phyloP scores from a whole-genome alignment of 1,284 basidiomycete species.

The Cryptococcus sp. region DNA sequence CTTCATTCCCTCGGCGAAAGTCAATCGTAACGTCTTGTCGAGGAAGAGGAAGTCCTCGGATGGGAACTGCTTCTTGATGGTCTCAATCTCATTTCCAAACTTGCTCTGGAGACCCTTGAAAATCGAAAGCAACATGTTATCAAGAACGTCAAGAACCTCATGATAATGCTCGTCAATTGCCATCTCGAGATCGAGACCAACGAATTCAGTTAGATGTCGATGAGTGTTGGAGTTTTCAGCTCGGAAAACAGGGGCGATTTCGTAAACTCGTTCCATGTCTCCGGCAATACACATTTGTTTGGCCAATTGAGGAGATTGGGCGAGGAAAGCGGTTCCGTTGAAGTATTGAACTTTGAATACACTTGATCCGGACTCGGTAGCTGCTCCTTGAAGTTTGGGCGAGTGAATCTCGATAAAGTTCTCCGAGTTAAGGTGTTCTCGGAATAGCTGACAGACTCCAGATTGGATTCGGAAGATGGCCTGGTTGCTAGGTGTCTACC shows the following conservation, averaged over 20 bases:
- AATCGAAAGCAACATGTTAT: conserved; percentile 74
- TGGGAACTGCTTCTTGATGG: conserved; percentile 81
- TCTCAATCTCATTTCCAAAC: conserved; percentile 73
- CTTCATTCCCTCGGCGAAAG: conserved; percentile 82
- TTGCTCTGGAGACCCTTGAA: conserved; percentile 75
- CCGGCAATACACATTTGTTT: conserved; percentile 99
- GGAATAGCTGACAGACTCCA: conserved; percentile 83
- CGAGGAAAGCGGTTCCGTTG: conserved; percentile 91
- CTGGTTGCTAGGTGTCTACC: conserved; percentile 88
- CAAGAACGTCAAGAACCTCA: conserved; percentile 84
- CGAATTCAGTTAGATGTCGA: conserved; percentile 97
- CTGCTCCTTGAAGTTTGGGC: conserved; percentile 94
- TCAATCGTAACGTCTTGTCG: conserved; percentile 73
- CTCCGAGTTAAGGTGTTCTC: conserved; percentile 69
- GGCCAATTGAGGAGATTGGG: conserved; percentile 93
- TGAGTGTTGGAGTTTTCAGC: conserved; percentile 98
- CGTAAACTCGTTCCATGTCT: conserved; percentile 96
- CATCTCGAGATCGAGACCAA: conserved; percentile 99
- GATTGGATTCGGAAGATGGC: conserved; percentile 92
- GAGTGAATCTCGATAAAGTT: conserved; percentile 87
- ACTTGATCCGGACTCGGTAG: conserved; percentile 92
- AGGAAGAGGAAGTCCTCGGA: conserved; percentile 82
- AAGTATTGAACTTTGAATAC: conserved; percentile 99
- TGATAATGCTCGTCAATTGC: conserved; percentile 97
- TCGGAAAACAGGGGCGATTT: conserved; percentile 92